Base-by-base conservation (phyloP, 2,329 filamentous ascomycete species). In the Talaromyces sp. region DNA sequence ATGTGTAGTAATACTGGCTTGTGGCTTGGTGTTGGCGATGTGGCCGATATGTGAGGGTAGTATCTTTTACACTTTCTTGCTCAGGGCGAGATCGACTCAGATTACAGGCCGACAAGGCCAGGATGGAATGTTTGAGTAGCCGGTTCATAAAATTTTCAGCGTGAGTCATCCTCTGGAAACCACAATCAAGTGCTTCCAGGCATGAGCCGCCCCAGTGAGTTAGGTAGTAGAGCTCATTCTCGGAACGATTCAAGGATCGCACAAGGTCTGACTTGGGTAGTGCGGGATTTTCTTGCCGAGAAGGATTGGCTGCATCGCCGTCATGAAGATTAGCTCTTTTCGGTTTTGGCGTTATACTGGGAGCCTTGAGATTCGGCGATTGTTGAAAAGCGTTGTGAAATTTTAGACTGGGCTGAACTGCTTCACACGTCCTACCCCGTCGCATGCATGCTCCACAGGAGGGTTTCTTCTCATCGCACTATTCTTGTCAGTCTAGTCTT, bases 371-470 rank as follows among this genome's bases (percentile, higher is more conserved):
- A 31, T 47, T 13, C 14, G 57, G 31, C 9, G 16, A 33, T 47
- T 22, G 7, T 19, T 52, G 48, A 35, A 47, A 43, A 22, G 31
- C 39, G 33, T 60, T 45, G n/a, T 33, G 57, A 7, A 60, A 60
- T 47, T 60, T 60, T n/a, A 60, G 27, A 47, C n/a, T 19, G 57
- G n/a, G 19, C 39, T 60, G 39, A 47, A 31, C 31, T 47, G 57
- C 57, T 35, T 60, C 39, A 10, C 57, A 60, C 35, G 57, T 60
- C 27, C 27, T 47, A n/a, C 57, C 57, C 6, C 57, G 57, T 50
- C 47, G 47, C 16, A 31, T 31, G 47, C 47, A 50, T 50, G 47
- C 47, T 50, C 47, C 47, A 50, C 47, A 50, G 1, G 47, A 50
- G 3, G 47, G 47, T 22, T 50, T 50, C 11, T 50, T 50, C 11